Evolutionary conservation across 345 rosid species (phyloP).

Genomic region (Eucalyptus dawsonii): DNA sequence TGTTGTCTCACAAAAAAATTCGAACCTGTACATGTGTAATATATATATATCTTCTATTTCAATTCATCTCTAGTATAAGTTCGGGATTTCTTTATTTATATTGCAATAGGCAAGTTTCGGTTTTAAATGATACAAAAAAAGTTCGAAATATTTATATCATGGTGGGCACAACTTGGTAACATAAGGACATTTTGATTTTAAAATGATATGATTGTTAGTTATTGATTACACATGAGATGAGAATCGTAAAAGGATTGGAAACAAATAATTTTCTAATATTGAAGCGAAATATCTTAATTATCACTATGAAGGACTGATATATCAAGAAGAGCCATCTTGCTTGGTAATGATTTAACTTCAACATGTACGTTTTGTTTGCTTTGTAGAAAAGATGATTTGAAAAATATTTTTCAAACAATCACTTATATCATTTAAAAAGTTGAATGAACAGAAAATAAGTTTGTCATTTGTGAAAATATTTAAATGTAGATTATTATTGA

Average conservation of each 20-base stretch:
- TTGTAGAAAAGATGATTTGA: not conserved
- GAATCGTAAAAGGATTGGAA: not conserved
- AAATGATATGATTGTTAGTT: not conserved
- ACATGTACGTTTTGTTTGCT: not conserved
- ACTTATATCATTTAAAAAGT: not conserved
- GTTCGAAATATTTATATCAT: accelerated
- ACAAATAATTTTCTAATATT: not conserved
- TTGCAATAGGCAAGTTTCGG: accelerated
- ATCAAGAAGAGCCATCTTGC: not conserved
- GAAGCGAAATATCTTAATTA: not conserved
- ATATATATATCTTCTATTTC: not conserved
- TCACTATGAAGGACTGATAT: not conserved
- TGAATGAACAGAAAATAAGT: not conserved
- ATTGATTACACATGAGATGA: not conserved
- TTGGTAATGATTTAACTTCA: not conserved
- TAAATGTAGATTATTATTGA: not conserved
- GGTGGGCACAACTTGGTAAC: not conserved
- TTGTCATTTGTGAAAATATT: accelerated
- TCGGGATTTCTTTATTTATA: too few species aligned
- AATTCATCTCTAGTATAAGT: too few species aligned
- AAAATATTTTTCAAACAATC: not conserved
- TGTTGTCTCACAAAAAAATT: accelerated
- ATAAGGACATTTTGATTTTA: not conserved
- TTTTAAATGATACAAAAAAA: too few species aligned
- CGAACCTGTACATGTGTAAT: too few species aligned